A percentile compares a stretch with the other conserved stretches of the same genome.
phyloP scores from a whole-genome alignment of 2,329 filamentous ascomycete species.

The Sporothrix globosa region DNA sequence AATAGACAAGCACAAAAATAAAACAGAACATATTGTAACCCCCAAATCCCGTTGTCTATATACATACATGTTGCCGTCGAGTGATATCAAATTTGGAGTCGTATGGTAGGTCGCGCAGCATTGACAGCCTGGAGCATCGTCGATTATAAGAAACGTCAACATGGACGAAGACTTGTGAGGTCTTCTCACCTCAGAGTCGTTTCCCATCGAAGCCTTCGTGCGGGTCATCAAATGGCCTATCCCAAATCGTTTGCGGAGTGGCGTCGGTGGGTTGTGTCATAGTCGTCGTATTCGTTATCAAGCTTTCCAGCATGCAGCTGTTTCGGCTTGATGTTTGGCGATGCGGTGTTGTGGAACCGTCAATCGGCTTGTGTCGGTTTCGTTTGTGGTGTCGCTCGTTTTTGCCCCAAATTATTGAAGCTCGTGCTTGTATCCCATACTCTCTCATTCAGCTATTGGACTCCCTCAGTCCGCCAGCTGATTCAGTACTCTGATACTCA shows the following conservation, averaged over 20 bases:
- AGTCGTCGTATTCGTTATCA: constrained; percentile 28
- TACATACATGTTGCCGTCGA: constrained; percentile 25
- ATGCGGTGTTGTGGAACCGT: constrained; percentile 12
- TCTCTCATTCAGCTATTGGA: background rate
- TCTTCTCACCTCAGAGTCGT: background rate
- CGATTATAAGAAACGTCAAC: background rate
- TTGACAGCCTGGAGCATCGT: background rate
- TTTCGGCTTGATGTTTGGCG: background rate
- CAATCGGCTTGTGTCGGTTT: background rate
- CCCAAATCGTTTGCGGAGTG: background rate
- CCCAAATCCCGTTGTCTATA: constrained; percentile 30
- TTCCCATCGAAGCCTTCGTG: background rate
- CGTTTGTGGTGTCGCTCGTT: background rate
- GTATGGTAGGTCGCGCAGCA: background rate
- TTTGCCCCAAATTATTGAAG: background rate
- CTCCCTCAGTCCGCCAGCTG: constrained; percentile 52
- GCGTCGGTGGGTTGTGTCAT: constrained; percentile 28
- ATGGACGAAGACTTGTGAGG: background rate
- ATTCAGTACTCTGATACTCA: constrained; percentile 82
- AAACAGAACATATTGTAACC: constrained; percentile 21
- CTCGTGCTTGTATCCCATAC: background rate
- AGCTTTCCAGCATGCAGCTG: constrained; percentile 20
- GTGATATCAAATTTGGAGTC: constrained; percentile 19
- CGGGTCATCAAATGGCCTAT: background rate
- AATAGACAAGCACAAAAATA: constrained; percentile 23